phyloP scores from a whole-genome alignment of 768 basidiomycete species.

The Krasilnikovozyma curviuscula region DNA sequence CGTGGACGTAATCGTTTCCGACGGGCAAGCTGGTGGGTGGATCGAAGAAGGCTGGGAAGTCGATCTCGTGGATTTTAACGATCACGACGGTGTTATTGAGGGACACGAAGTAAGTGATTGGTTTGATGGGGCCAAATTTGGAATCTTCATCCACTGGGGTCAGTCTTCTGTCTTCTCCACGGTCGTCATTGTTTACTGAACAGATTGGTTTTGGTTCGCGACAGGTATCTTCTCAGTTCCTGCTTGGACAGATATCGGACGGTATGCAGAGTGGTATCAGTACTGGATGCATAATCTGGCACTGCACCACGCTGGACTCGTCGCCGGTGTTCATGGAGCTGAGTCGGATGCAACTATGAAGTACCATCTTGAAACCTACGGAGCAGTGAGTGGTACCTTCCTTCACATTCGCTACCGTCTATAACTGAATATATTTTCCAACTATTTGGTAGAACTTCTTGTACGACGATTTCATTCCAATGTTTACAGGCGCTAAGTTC shows the following conservation, averaged over 20 bases:
- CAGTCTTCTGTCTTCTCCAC: no score
- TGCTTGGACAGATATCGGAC: slow-evolving; percentile 8
- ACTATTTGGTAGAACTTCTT: slow-evolving; percentile 28
- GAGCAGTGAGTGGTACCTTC: slow-evolving; percentile 22
- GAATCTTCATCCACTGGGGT: slow-evolving; percentile 32
- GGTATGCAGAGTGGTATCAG: slow-evolving; percentile 41
- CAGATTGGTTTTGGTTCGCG: no score
- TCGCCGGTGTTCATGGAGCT: slow-evolving; percentile 31
- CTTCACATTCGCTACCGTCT: neutral
- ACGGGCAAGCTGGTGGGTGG: no score
- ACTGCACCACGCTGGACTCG: neutral
- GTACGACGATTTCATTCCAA: slow-evolving; percentile 42
- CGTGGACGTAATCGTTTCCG: no score
- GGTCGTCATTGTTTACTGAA: no score
- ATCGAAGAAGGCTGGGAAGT: no score
- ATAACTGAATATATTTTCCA: neutral
- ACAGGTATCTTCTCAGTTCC: neutral
- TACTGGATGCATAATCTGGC: slow-evolving; percentile 12
- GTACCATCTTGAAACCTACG: slow-evolving; percentile 36
- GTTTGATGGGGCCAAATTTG: slow-evolving; percentile 40
- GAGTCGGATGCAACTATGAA: slow-evolving; percentile 31
- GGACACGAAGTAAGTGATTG: slow-evolving; percentile 39
- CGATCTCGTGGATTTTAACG: no score
- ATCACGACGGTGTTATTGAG: no score
- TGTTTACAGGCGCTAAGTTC: slow-evolving; percentile 38